A percentile compares a stretch with the other conserved stretches of the same genome.
These are phyloP conservation scores for Lactifluus rugatus DNA, from an alignment of 768 basidiomycete genomes.

Conservation along the genomic window DNA sequence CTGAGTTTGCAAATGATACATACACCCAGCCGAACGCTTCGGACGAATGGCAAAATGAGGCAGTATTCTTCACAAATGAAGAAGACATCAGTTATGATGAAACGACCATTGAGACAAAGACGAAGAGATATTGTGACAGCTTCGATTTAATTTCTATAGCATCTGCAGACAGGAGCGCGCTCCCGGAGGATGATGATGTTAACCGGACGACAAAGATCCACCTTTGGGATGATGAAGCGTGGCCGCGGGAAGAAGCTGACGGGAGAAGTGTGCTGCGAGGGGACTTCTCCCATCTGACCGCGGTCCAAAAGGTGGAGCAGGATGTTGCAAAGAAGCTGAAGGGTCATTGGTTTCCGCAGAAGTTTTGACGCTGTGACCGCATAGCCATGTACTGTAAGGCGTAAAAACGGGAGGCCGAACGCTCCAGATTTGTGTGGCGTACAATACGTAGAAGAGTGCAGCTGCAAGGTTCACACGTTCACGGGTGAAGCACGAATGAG, in stretches of 20 bases:
- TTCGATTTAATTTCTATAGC: not conserved
- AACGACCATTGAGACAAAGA: not conserved
- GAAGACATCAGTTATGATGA: not conserved
- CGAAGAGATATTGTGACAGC: not conserved
- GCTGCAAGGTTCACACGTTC: not conserved
- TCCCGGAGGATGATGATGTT: not conserved
- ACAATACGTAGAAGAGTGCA: not conserved
- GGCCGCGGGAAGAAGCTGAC: constrained; percentile 1
- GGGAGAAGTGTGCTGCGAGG: not conserved
- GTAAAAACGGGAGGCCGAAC: not conserved
- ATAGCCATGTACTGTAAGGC: not conserved
- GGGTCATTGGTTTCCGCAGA: constrained; percentile 60
- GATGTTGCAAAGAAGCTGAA: constrained; percentile 50
- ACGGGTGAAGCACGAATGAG: not conserved
- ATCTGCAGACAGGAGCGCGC: not conserved
- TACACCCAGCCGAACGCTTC: not conserved
- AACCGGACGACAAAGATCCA: not conserved
- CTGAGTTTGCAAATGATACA: not conserved
- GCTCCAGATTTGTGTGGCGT: not conserved
- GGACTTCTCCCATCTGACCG: constrained; percentile 9
- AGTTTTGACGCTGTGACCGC: constrained; percentile 29
- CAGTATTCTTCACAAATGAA: not conserved
- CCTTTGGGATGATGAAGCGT: constrained; percentile 5
- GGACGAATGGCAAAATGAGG: not conserved
- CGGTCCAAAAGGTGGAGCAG: constrained; percentile 41